phyloP scores from a whole-genome alignment of 352 stramenopile species.

The Pythium insidiosum region DNA sequence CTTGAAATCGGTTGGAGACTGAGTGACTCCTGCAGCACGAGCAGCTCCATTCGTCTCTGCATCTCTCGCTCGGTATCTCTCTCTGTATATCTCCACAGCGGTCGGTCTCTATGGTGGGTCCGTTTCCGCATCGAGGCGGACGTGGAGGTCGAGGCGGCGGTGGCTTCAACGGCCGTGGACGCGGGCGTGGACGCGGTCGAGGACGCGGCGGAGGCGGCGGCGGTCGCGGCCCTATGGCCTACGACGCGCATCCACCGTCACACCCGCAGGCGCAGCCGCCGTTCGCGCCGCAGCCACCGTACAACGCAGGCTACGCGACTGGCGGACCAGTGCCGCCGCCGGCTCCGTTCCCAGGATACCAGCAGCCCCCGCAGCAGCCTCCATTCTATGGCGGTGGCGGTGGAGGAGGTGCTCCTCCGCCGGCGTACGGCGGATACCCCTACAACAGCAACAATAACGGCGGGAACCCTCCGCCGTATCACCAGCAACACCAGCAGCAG shows the following conservation, averaged over 20 bases:
- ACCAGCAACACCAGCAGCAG: slow-evolving; percentile 14
- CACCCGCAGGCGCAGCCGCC: no score
- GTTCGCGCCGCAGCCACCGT: background rate
- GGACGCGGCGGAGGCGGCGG: slow-evolving; percentile 19
- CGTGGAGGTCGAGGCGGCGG: slow-evolving; percentile 16
- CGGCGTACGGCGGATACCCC: slow-evolving; percentile 2
- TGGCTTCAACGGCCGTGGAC: slow-evolving; percentile 14
- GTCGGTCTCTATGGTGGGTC: slow-evolving; percentile 21
- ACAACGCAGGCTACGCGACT: background rate
- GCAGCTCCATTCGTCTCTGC: no score
- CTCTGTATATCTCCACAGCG: slow-evolving; percentile 15
- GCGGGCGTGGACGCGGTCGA: slow-evolving; percentile 19
- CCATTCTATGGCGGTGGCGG: no score
- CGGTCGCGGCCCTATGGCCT: background rate
- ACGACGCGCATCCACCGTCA: no score
- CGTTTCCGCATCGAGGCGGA: slow-evolving; percentile 19
- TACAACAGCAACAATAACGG: no score
- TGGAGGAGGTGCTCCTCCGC: background rate
- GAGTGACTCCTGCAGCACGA: no score
- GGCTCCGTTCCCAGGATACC: slow-evolving; percentile 4
- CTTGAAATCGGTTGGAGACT: no score
- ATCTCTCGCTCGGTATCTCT: background rate
- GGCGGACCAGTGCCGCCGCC: background rate
- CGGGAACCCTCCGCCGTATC: no score
- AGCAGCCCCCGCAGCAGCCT: slow-evolving; percentile 5